These are phyloP conservation scores for Aspergillus unguis DNA, from an alignment of 2,329 filamentous ascomycete species.

Conservation along the genomic window DNA sequence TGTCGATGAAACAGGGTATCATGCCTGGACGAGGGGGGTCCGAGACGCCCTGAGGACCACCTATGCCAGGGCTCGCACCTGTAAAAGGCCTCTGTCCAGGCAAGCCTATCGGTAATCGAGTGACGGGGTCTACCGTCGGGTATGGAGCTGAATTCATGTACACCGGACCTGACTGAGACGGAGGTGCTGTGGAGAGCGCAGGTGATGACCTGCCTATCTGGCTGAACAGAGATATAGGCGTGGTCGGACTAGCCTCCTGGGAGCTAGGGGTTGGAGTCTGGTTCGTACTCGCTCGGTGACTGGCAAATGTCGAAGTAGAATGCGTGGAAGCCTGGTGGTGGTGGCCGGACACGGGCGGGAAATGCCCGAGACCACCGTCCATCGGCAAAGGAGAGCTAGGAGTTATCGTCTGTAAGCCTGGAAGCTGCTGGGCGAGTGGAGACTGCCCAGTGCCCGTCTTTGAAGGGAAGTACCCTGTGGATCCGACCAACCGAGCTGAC, in stretches of 20 bases:
- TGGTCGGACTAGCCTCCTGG: conserved; percentile 36
- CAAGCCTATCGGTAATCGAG: conserved; percentile 23
- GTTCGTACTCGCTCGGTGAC: conserved; percentile 30
- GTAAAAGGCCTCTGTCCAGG: conserved; percentile 18
- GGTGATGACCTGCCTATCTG: conserved; percentile 32
- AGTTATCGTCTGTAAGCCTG: conserved; percentile 26
- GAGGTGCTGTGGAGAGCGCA: conserved; percentile 21
- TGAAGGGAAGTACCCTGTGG: conserved; percentile 26
- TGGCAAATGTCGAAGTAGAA: conserved; percentile 34
- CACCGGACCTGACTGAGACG: conserved; percentile 17
- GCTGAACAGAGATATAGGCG: conserved; percentile 32
- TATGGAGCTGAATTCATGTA: conserved; percentile 22
- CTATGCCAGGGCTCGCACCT: conserved; percentile 17
- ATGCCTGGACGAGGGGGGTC: conserved; percentile 23
- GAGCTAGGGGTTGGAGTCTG: conserved; percentile 31
- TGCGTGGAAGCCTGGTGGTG: conserved; percentile 25
- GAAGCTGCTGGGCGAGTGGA: conserved; percentile 34
- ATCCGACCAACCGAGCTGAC: conserved; percentile 32
- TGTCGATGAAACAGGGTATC: conserved; percentile 39
- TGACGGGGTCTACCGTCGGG: conserved; percentile 25
- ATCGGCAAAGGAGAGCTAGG: conserved; percentile 26
- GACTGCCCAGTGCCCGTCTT: conserved; percentile 35
- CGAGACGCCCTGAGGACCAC: conserved; percentile 11
- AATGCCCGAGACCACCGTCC: conserved; percentile 23
- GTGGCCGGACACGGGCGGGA: conserved; percentile 14